These are phyloP conservation scores for Calocera viscosa DNA, from an alignment of 768 basidiomycete species.

Conservation along the genomic window DNA sequence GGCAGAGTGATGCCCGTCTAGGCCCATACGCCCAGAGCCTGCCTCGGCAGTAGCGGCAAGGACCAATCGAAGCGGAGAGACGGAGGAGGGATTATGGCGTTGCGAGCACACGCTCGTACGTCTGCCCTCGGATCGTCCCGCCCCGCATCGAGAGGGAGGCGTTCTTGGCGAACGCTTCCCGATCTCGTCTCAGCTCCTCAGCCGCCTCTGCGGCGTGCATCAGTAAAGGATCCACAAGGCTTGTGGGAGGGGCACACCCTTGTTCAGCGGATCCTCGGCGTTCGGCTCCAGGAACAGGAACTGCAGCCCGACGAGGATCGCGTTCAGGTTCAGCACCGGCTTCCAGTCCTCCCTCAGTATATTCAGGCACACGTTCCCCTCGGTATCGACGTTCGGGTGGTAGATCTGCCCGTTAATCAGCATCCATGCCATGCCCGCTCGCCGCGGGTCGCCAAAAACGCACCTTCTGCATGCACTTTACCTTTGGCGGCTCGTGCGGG, in stretches of 20 bases:
- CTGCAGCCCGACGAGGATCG: slow-evolving; percentile 96
- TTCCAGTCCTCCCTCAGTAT: slow-evolving; percentile 99
- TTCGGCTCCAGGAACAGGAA: slow-evolving; percentile 98
- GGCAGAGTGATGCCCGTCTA: too few relatives aligned
- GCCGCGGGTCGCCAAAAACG: slow-evolving; percentile 19
- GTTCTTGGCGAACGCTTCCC: slow-evolving; percentile 70
- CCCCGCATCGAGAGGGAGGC: slow-evolving; percentile 85
- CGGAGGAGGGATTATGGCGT: slow-evolving; percentile 8
- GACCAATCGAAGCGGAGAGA: neutral
- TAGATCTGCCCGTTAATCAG: slow-evolving; percentile 58
- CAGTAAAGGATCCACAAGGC: slow-evolving; percentile 18
- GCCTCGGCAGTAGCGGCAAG: too few relatives aligned
- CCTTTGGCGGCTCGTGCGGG: slow-evolving; percentile 98
- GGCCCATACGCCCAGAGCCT: too few relatives aligned
- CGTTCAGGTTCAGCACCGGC: slow-evolving; percentile 91
- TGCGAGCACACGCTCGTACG: slow-evolving; percentile 57
- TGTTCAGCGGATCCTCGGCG: slow-evolving; percentile 96
- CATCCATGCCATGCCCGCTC: neutral
- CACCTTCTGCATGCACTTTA: slow-evolving; percentile 91
- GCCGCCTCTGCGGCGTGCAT: slow-evolving; percentile 67
- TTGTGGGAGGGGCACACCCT: slow-evolving; percentile 47
- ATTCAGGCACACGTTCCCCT: slow-evolving; percentile 97
- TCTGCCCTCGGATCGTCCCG: slow-evolving; percentile 57
- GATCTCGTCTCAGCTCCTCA: slow-evolving; percentile 78
- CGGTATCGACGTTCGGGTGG: slow-evolving; percentile 95